These are phyloP conservation scores for Lasiodiplodia citricola DNA, from an alignment of 2,329 filamentous ascomycete species.

Conservation along the genomic window DNA sequence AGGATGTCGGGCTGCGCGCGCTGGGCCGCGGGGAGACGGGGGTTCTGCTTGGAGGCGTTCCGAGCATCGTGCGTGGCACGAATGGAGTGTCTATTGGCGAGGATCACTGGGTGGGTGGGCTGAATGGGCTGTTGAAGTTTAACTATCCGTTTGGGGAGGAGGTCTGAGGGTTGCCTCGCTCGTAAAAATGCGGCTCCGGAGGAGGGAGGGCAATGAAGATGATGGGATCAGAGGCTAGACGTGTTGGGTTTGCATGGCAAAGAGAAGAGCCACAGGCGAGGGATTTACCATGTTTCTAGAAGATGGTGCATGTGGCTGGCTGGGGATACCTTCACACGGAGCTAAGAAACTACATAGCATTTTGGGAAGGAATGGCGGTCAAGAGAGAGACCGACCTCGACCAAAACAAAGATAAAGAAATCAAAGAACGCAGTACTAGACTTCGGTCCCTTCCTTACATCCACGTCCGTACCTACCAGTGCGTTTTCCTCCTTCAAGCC, in stretches of 20 bases:
- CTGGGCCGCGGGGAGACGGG: conserved; percentile 50
- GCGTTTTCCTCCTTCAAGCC: no score
- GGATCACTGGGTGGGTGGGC: conserved; percentile 93
- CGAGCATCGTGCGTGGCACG: conserved; percentile 79
- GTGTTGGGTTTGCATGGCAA: background rate
- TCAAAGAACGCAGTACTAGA: background rate
- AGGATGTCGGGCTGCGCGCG: conserved; percentile 67
- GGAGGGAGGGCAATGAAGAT: background rate
- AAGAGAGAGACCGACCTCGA: background rate
- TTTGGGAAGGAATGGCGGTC: background rate
- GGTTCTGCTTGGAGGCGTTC: conserved; percentile 78
- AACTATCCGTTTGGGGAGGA: conserved; percentile 90
- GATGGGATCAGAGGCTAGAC: background rate
- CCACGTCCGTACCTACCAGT: no score
- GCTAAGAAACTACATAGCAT: background rate
- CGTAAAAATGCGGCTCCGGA: background rate
- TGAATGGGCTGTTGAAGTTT: conserved; percentile 94
- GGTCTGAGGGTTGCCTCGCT: background rate
- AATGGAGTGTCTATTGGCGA: conserved; percentile 59
- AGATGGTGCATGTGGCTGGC: background rate
- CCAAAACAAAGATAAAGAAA: background rate
- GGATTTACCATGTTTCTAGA: background rate
- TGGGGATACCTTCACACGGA: background rate
- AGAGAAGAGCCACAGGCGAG: no score
- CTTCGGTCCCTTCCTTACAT: no score